Evolutionary conservation across 805 yeast species (phyloP), one percentile per base, ranked within the genome.

Genomic region (Ascoidea asiatica): DNA sequence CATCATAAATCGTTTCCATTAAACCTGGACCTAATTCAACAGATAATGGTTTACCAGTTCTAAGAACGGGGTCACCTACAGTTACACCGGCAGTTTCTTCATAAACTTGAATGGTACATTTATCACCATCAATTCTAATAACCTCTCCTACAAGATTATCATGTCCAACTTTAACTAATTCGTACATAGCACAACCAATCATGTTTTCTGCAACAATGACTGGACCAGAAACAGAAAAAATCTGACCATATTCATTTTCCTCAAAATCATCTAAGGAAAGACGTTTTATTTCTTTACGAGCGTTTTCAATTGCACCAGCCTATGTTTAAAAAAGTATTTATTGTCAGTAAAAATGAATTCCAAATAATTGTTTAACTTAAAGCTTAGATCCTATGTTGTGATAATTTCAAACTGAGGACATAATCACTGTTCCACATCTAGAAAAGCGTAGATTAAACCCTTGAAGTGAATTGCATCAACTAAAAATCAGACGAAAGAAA

Each of bases 151-250:
- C 97, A 62, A 92, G 76, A 64, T 76, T 86, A 56, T 86, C 95
- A 65, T 92, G 97, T 55, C 99, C 97, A 52, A 92, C 98, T 64
- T 81, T 88, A 59, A 90, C 99, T 66, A 92, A 75, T 64, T 92
- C 99, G 75, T 92, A 90, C 99, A 92, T 92, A 57, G 97, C 97
- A 77, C 97, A 87, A 51, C 99, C 99, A 67, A 89, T 85, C 97
- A 92, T 88, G 70, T 92, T 83, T 67, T 92, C 97, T 42, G 98
- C 98, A 42, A 92, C 81, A 44, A 92, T 83, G 56, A 92, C 99
- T 21, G 98, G 97, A 58, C 98, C 98, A 19, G 97, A 89, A 42
- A 92, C 97, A 29, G 97, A 87, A 69, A 79, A 89, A 57, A 92
- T 84, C 53, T 74, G 79, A 46, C 95, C 98, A 63, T 85, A 86